Conservation (phyloP, 2,329 filamentous ascomycete species). For the Colletotrichum paranaense region DNA sequence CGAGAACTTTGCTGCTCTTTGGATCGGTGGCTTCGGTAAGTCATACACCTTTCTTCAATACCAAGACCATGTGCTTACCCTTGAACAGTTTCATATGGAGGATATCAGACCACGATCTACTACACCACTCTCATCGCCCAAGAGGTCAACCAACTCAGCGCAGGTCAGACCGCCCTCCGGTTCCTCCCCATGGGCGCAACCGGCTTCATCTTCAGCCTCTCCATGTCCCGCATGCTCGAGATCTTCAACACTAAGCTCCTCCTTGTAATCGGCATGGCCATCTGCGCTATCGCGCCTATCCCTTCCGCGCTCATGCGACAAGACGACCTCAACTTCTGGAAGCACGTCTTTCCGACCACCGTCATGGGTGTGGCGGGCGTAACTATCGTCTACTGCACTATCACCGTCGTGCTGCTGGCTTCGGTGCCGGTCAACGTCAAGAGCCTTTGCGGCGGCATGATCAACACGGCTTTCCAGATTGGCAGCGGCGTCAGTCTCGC, state of each 20-base stretch:
- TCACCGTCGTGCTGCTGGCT: constrained; percentile 30
- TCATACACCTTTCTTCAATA: background rate
- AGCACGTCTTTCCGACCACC: constrained; percentile 29
- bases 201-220: constrained; percentile 27
- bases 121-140: constrained; percentile 31
- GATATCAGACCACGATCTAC: constrained; percentile 29
- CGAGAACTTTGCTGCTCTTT: constrained; percentile 56
- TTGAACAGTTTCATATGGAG: constrained; percentile 27
- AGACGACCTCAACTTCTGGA: constrained; percentile 29
- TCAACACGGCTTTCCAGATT: constrained; percentile 33
- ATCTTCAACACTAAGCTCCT: constrained; percentile 27
- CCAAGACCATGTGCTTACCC: background rate
- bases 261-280: constrained; percentile 16
- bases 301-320: constrained; percentile 23
- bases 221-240: constrained; percentile 32
- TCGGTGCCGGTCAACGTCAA: constrained; percentile 30
- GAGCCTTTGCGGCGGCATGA: constrained; percentile 32
- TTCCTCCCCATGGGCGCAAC: constrained; percentile 30
- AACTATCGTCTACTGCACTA: constrained; percentile 32
- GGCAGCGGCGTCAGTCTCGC: constrained; percentile 26
- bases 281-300: constrained; percentile 23
- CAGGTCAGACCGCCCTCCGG: constrained; percentile 21
- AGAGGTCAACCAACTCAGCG: constrained; percentile 29
- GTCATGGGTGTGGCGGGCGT: constrained; percentile 25
- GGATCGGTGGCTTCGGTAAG: constrained; percentile 52